phyloP scores from a whole-genome alignment of 495 filamentous ascomycete genomes.

The Glarea lozoyensis region DNA sequence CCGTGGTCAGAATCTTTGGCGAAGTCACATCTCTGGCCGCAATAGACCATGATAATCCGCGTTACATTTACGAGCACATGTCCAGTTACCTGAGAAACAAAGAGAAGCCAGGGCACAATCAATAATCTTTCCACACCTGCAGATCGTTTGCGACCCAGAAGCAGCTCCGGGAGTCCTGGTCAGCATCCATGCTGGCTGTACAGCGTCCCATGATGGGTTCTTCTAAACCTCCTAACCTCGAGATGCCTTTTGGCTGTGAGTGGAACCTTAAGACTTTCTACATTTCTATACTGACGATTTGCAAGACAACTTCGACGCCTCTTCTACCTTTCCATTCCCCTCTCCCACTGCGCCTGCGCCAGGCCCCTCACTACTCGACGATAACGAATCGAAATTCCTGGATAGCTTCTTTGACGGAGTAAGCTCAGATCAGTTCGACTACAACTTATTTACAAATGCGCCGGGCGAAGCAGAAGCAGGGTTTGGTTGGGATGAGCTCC shows the following conservation, averaged over 20 bases:
- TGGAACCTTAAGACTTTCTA: slow-evolving; percentile 10
- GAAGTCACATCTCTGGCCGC: too few species aligned
- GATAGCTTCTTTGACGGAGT: slow-evolving; percentile 54
- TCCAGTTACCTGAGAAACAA: slow-evolving; percentile 2
- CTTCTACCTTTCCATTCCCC: slow-evolving; percentile 45
- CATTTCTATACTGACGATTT: slow-evolving; percentile 10
- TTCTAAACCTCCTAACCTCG: slow-evolving; percentile 28
- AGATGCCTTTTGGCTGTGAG: slow-evolving; percentile 55
- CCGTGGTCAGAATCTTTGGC: too few species aligned
- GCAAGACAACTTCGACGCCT: slow-evolving; percentile 16
- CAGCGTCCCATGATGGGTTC: slow-evolving; percentile 39
- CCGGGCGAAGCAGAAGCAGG: slow-evolving; percentile 35
- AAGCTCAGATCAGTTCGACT: slow-evolving; percentile 43
- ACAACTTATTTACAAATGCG: slow-evolving; percentile 33
- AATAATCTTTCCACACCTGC: background rate
- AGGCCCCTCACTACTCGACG: slow-evolving; percentile 50
- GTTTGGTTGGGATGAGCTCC: slow-evolving; percentile 48
- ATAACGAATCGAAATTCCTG: slow-evolving; percentile 53
- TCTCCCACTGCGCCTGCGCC: slow-evolving; percentile 48
- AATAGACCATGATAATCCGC: too few species aligned
- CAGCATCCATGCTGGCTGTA: slow-evolving; percentile 35
- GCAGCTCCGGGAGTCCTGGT: background rate
- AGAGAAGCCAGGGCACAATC: background rate
- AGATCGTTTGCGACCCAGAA: background rate
- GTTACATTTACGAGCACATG: too few species aligned